A percentile compares a stretch with the other conserved stretches of the same genome.
These are phyloP conservation scores for Phlegmacium glaucopus DNA, from an alignment of 768 basidiomycete genomes.

Conservation along the genomic window DNA sequence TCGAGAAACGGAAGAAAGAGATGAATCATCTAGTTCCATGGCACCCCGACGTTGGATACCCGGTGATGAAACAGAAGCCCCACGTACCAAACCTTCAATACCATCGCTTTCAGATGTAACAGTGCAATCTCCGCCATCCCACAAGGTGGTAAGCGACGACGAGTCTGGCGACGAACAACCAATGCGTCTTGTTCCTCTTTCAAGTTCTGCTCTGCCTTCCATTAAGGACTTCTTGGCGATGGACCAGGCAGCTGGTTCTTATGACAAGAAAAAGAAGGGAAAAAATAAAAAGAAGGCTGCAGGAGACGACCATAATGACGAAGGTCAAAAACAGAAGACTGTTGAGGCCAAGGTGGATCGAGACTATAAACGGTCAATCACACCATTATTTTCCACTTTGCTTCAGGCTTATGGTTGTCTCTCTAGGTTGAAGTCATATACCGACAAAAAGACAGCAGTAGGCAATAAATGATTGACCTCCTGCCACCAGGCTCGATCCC, in stretches of 20 bases:
- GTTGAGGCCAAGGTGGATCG: slow-evolving; percentile 41
- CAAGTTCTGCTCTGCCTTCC: slow-evolving; percentile 78
- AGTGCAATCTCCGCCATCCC: slow-evolving; percentile 10
- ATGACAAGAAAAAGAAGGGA: slow-evolving; percentile 65
- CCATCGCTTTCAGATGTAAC: slow-evolving; percentile 12
- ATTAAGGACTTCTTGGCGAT: slow-evolving; percentile 80
- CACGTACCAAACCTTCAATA: slow-evolving; percentile 7
- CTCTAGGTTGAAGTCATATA: slow-evolving; percentile 39
- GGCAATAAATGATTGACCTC: slow-evolving; percentile 4
- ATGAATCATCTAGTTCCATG: slow-evolving; percentile 9
- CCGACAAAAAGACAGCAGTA: slow-evolving; percentile 34
- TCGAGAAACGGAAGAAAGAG: slow-evolving; percentile 6
- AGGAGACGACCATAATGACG: slow-evolving; percentile 29
- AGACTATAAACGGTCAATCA: slow-evolving; percentile 54
- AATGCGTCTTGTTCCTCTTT: slow-evolving; percentile 67
- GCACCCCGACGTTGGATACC: slow-evolving; percentile 43
- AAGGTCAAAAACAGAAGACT: slow-evolving; percentile 33
- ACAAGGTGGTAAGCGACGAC: slow-evolving; percentile 21
- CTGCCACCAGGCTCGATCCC: no score
- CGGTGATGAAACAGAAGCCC: slow-evolving; percentile 33
- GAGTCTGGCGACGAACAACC: slow-evolving; percentile 41
- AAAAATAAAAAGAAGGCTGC: slow-evolving; percentile 69
- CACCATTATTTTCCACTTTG: neutral
- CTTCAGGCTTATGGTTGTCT: neutral
- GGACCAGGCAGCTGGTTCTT: slow-evolving; percentile 63